Evolutionary conservation across 306 rosid species (phyloP), one percentile per base, ranked within the genome.

Genomic region (Cucumis melo): DNA sequence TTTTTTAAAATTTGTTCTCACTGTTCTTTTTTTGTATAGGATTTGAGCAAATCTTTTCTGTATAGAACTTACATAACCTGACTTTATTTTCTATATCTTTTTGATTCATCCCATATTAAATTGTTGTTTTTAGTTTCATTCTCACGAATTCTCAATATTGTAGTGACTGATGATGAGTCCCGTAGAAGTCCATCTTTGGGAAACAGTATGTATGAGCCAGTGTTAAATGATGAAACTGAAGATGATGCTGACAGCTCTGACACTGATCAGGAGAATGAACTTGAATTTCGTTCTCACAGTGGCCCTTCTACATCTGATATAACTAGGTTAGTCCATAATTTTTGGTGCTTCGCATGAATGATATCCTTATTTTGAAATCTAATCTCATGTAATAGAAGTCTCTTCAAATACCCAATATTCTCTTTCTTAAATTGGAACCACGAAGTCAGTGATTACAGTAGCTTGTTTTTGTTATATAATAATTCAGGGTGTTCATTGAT

Each of bases 141-240:
- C 24, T 13, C 15, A 24, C 0, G 17, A 48, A 71, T 4, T 71
- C 58, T 71, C 58, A 12, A 71, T 24, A 67, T 44, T 44, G 64
- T 74, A 89, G 95, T 60, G 77, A 82, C 46, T 78, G 88, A 87
- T 29, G 12, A 74, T 46, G 86, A 85, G 71, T 74, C 81, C 71
- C 85, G 76, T 39, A 57, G 73, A 76, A 77, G 79, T 84, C 77
- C 59, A 24, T 77, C 36, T 53, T 46, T 50, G 70, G 84, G 61
- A 70, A 80, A 29, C 81, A 87, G 71, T 74, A 74, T 67, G 76
- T 46, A 20, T 56, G 80, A 74, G 20, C 74, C 62, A 51, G 56
- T 56, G 73, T 85, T 85, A 80, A 85, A 78, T 62, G 75, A 68
- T 81, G 92, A 85, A 81, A 82, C 76, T 74, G 97, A 87, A 74